Evolutionary conservation across 2,329 filamentous ascomycete genomes (phyloP), one percentile per base, ranked within the genome.

Genomic region (Trichoderma citrinoviride): DNA sequence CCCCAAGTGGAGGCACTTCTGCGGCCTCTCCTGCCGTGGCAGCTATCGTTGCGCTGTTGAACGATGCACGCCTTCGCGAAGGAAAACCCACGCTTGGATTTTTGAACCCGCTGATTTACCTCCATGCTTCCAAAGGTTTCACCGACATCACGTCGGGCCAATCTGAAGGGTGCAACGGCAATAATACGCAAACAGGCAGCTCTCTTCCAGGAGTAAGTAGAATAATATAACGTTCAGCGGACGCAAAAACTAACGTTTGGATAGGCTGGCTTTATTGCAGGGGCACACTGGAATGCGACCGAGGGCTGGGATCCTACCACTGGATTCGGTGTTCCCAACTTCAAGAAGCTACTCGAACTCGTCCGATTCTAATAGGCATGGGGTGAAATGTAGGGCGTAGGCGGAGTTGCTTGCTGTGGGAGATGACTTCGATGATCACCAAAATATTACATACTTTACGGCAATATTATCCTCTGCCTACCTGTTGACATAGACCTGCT

Each of bases 11-110:
- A 55, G 82, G 82, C n/a, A 81, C 79, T 23, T 78, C 76, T 27
- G 82, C 81, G 3, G 78, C 78, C 12, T 78, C 82, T 1, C 83
- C 83, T 0, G 78, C 82, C 0, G 76, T 84, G 29, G 82, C 81
- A 8, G 73, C 78, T 3, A 77, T 84, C 53, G 71, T 85, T 14
- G 78, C 80, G 6, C 71, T 82, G 1, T 74, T 83, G 54, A 84
- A 84, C 55, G 82, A 83, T 63, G 77, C 76, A 50, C 72, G 81
- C 25, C 70, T 83, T 57, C 71, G 77, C 15, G 73, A 71, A 2
- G 79, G 80, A 0, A 82, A 80, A 73, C 70, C 73, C 6, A 73
- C 78, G 1, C 71, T 83, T 7, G 83, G 83, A 0, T 85, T 81
- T 72, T 72, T 85, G 44, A 85, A 84, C 66, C 81, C 81, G 8